phyloP scores from a whole-genome alignment of 139 green algal species.

The Coelastrella sp. region DNA sequence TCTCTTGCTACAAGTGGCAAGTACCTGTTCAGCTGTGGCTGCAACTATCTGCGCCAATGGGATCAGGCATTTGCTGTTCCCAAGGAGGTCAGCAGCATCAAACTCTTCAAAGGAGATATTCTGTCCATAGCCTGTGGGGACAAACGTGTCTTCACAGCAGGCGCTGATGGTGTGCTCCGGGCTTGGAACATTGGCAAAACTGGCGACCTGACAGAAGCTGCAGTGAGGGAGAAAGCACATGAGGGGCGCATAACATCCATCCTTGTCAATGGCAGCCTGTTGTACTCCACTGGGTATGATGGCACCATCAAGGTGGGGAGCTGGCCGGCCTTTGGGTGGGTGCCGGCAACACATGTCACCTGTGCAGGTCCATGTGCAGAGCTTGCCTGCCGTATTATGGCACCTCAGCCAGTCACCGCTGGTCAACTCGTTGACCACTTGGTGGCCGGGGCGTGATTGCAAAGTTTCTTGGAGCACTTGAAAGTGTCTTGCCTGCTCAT shows the following conservation, averaged over 20 bases:
- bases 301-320: conserved; percentile 69
- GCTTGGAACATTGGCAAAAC: conserved; percentile 47
- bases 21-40: conserved; percentile 60
- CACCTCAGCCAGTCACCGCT: too few species aligned
- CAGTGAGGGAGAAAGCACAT: conserved; percentile 69
- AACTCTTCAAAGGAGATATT: conserved; percentile 80
- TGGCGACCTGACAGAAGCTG: conserved; percentile 62
- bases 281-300: conserved; percentile 73
- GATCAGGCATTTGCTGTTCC: conserved; percentile 76
- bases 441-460: too few species aligned
- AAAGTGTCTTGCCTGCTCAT: background rate
- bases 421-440: too few species aligned
- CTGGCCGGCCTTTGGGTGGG: background rate
- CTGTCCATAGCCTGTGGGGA: conserved; percentile 62
- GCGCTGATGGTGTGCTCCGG: conserved; percentile 70
- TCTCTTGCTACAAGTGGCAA: conserved; percentile 59
- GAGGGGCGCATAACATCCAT: conserved; percentile 69
- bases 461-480: background rate
- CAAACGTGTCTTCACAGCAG: conserved; percentile 66
- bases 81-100: conserved; percentile 60
- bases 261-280: conserved; percentile 48
- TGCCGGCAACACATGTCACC: background rate
- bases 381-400: too few species aligned
- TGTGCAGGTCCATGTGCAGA: too few species aligned
- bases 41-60: conserved; percentile 79